Percentiles rank a stretch among this genome's conserved stretches.
These are phyloP conservation scores for Podospora didyma DNA, from an alignment of 495 filamentous ascomycete species.

Conservation along the genomic window DNA sequence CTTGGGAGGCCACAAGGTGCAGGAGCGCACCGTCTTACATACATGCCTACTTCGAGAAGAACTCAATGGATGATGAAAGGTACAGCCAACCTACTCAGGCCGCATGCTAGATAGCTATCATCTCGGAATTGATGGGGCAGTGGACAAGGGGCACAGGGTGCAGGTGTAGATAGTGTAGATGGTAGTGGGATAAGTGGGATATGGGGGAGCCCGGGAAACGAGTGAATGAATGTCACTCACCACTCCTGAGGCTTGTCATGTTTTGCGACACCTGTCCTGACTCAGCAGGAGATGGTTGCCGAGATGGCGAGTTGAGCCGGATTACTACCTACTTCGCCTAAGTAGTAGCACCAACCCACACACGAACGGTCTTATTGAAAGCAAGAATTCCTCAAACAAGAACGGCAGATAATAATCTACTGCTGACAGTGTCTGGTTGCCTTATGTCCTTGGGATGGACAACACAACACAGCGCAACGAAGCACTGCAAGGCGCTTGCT, in stretches of 20 bases:
- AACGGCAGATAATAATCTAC: not conserved
- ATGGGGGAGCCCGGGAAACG: not conserved
- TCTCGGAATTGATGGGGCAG: not conserved
- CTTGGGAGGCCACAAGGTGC: too few relatives aligned
- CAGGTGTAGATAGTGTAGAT: too few relatives aligned
- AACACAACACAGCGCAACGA: too few relatives aligned
- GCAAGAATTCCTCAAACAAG: not conserved
- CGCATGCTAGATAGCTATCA: too few relatives aligned
- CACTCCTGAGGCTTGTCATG: slow-evolving; percentile 15
- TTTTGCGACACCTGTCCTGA: slow-evolving; percentile 14
- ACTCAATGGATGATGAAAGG: too few relatives aligned
- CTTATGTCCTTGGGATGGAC: too few relatives aligned
- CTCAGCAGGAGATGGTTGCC: slow-evolving; percentile 14
- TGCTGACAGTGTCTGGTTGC: not conserved
- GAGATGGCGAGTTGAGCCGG: not conserved
- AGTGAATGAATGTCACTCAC: slow-evolving; percentile 14
- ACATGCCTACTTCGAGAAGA: too few relatives aligned
- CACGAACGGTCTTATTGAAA: not conserved
- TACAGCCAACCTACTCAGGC: too few relatives aligned
- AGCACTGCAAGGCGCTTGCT: too few relatives aligned
- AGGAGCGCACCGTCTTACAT: too few relatives aligned
- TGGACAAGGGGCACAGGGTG: not conserved
- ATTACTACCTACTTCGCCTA: not conserved
- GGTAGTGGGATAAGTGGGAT: too few relatives aligned
- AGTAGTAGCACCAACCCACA: not conserved